Base-by-base conservation (phyloP, 805 yeast genomes). In the Scheffersomyces amazonensis region DNA sequence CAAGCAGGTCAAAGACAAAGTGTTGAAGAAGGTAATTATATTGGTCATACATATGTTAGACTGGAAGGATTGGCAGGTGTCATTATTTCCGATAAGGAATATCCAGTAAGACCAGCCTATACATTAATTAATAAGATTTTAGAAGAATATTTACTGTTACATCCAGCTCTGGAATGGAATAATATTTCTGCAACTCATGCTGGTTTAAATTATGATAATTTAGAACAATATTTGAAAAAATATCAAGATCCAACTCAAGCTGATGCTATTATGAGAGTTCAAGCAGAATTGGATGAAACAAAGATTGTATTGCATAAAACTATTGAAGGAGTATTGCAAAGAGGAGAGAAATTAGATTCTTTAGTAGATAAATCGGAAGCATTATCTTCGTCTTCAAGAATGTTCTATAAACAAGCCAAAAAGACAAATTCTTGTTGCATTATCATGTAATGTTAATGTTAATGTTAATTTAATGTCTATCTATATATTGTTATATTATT, bases 241-340 rank as follows among this genome's bases (percentile, higher is more conserved):
- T 93, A 93, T 66, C 99, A 93, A 68, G 96, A 93, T 60, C 99
- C 99, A 21, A 75, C 84, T 30, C 96, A 93, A 69, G 98, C 98
- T 0, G 99, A 93, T 61, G 84, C 96, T 9, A 81, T 93, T 46
- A 83, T 93, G 95, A 86, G 84, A 62, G 99, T 93, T 16, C 99
- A 93, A 70, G 95, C 89, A 58, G 99, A 93, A 64, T 77, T 93
- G 53, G 99, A 93, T 63, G 99, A 93, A 59, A 93, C 99, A 25
- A 93, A 93, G 71, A 87, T 91, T 52, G 96, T 90, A 29, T 73
- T 93, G 54, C 98, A 93, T 66, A 90, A 91, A 68, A 89, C 97
- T 33, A 91, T 93, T 49, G 97, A 93, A 64, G 76, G 84, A 44
- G 96, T 93, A 7, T 75, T 93, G 58, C 95, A 88, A 63, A 80